Evolutionary conservation across 169 alveolate species (phyloP).

Genomic region (Cryptosporidium xiaoi): DNA sequence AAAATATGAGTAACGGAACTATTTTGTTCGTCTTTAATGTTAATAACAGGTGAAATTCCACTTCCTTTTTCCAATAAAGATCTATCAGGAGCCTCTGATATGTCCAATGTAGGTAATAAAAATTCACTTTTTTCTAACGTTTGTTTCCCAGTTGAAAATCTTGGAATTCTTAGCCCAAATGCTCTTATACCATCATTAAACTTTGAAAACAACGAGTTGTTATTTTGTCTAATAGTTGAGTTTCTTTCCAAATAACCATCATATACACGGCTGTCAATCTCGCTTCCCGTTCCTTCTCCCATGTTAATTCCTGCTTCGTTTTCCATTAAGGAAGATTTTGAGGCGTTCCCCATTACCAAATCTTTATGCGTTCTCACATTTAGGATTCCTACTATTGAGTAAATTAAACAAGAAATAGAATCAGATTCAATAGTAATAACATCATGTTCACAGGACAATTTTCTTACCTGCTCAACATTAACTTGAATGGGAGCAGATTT

Average conservation of each 20-base stretch:
- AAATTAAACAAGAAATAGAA: slow-evolving; percentile 19
- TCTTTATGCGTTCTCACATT: slow-evolving; percentile 23
- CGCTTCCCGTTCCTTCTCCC: background rate
- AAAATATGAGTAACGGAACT: slow-evolving; percentile 84
- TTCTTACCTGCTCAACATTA: slow-evolving; percentile 39
- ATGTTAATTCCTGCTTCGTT: background rate
- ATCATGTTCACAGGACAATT: slow-evolving; percentile 36
- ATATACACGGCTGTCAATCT: background rate
- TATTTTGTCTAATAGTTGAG: background rate
- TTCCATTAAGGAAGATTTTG: background rate
- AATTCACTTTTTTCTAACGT: slow-evolving; percentile 11
- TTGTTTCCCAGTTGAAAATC: slow-evolving; percentile 9
- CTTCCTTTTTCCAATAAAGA: slow-evolving; percentile 6
- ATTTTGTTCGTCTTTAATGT: slow-evolving; percentile 75
- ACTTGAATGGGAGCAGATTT: slow-evolving; percentile 24
- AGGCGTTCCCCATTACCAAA: background rate
- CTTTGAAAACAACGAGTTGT: slow-evolving; percentile 41
- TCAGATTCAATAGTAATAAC: slow-evolving; percentile 53
- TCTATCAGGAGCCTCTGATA: slow-evolving; percentile 15
- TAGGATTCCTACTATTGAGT: slow-evolving; percentile 60
- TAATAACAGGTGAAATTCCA: slow-evolving; percentile 63
- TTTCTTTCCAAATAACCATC: background rate
- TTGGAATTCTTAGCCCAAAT: slow-evolving; percentile 46
- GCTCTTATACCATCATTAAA: slow-evolving; percentile 70
- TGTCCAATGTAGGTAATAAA: slow-evolving; percentile 30